Conservation (phyloP, 257 asterid genomes). For the Gentiana dahurica region DNA sequence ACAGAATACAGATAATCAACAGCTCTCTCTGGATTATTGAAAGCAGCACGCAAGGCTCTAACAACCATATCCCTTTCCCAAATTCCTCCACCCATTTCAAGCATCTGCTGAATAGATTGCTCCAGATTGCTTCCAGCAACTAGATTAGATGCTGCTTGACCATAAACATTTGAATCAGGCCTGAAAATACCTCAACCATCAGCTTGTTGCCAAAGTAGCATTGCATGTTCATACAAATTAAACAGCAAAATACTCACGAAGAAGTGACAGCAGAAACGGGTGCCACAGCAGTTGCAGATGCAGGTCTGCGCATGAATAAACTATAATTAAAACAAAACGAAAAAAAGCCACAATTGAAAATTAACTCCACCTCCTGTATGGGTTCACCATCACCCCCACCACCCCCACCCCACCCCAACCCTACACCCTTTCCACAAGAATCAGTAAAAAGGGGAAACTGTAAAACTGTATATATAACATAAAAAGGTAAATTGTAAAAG, state of each 20-base stretch:
- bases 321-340: background rate
- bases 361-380: no score
- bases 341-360: background rate
- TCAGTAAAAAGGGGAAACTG: background rate
- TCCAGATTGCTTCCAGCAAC: slow-evolving; percentile 73
- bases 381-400: background rate
- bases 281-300: slow-evolving; percentile 18
- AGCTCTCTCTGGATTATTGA: slow-evolving; percentile 83
- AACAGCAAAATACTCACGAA: slow-evolving; percentile 23
- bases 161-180: slow-evolving; percentile 43
- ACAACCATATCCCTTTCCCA: slow-evolving; percentile 88
- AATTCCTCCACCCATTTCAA: slow-evolving; percentile 85
- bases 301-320: slow-evolving; percentile 20
- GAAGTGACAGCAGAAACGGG: slow-evolving; percentile 16
- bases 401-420: background rate
- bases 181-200: slow-evolving; percentile 23
- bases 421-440: background rate
- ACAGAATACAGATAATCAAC: slow-evolving; percentile 83
- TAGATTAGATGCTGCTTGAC: slow-evolving; percentile 55
- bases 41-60: slow-evolving; percentile 84
- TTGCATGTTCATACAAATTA: background rate
- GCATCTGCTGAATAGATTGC: slow-evolving; percentile 61
- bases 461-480: background rate
- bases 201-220: background rate
- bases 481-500: background rate